phyloP scores from a whole-genome alignment of 495 filamentous ascomycete genomes.

The Ascodesmis nigricans region DNA sequence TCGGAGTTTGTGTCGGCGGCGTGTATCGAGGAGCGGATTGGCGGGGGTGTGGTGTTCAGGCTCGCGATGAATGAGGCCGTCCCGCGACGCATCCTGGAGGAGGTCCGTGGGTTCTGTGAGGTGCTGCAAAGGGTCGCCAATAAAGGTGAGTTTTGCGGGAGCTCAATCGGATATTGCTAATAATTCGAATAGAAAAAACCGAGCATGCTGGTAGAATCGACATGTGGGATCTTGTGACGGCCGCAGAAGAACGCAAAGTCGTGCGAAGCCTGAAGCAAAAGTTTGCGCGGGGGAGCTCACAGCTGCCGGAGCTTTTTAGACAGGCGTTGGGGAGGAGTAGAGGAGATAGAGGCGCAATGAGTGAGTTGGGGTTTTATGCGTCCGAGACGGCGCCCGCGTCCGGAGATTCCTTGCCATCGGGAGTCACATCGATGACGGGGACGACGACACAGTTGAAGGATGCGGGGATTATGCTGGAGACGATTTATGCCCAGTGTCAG shows the following conservation, averaged over 20 bases:
- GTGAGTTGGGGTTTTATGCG: too few species aligned
- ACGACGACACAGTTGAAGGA: too few species aligned
- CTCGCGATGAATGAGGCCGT: constrained; percentile 21
- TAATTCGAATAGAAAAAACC: constrained; percentile 9
- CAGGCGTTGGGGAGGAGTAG: constrained; percentile 11
- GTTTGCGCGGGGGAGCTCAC: constrained; percentile 8
- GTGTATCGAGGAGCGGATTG: constrained; percentile 17
- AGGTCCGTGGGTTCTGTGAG: constrained; percentile 10
- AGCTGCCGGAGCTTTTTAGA: constrained; percentile 7
- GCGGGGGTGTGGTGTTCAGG: constrained; percentile 12
- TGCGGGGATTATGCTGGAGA: constrained; percentile 10
- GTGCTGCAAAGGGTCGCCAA: constrained; percentile 14
- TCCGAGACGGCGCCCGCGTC: neutral
- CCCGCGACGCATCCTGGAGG: constrained; percentile 13
- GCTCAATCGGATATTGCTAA: too few species aligned
- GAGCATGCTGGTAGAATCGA: constrained; percentile 13
- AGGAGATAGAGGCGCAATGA: too few species aligned
- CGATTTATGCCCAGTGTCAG: constrained; percentile 16
- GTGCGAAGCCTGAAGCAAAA: constrained; percentile 13
- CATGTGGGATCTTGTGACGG: constrained; percentile 17
- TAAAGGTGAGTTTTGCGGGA: constrained; percentile 10
- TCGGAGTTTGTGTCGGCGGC: constrained; percentile 13
- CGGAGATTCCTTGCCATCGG: constrained; percentile 1
- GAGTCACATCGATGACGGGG: neutral
- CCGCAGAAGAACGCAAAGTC: constrained; percentile 12